Evolutionary conservation across 108 stramenopile species (phyloP), one percentile per base, ranked within the genome.

Genomic region (Bacterosira constricta): DNA sequence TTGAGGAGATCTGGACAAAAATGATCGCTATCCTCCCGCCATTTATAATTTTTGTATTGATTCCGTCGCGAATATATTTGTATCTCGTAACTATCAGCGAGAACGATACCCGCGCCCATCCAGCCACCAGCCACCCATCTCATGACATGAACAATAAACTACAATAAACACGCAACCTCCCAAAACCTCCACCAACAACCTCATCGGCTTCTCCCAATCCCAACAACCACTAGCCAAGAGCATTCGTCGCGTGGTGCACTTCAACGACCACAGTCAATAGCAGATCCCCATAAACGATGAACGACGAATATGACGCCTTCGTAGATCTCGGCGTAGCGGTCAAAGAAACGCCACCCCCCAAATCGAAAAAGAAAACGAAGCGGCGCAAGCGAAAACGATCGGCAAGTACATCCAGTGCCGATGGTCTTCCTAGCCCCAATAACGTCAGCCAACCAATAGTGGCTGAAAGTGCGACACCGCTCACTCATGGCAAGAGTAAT

Each of bases 311-410:
- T 26, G 46, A 72, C 42, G 36, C 71, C 51, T 38, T 38, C n/a
- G 52, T 63, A 23, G 71, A 72, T 41, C 32, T 72, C 34, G 71
- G 71, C 50, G 39, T 61, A 25, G 61, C 61, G 56, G 71, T 72
- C 26, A 39, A 63, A 55, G 71, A 54, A 53, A 62, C 38, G 35
- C 15, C 50, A 23, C 0, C 52, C 7, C 30, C 39, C 18, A 44
- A 41, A 53, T 25, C 26, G 38, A 63, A 50, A 39, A 20, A 36
- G 17, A 70, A 64, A 46, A 5, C 21, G 25, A 78, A 70, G 41
- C 44, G 36, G n/a, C 55, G 59, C 2, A 61, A 57, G 50, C 56
- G 58, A 21, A 52, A 61, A 34, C 66, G 66, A 42, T 64, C 63
- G 0, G 46, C 46, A 36, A 68, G 66, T 35, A 57, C 57, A 35